These are phyloP conservation scores for Auriscalpium microsporum DNA, from an alignment of 768 basidiomycete genomes.

Conservation along the genomic window DNA sequence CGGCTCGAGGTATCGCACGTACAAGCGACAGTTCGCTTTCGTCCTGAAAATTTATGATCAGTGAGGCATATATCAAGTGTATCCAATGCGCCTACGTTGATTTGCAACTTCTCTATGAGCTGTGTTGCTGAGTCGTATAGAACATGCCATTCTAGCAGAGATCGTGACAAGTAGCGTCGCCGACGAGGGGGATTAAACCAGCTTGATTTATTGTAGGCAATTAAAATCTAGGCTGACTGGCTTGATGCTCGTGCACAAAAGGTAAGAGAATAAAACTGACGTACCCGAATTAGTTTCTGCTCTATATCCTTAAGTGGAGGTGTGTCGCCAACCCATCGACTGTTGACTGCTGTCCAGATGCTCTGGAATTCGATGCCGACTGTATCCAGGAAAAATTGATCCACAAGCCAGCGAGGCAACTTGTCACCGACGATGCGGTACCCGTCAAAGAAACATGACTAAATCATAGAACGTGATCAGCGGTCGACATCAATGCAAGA, in stretches of 20 bases:
- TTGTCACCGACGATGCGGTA: conserved; percentile 24
- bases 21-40: conserved; percentile 4
- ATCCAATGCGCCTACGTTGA: conserved; percentile 17
- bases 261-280: not conserved
- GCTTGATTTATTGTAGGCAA: conserved; percentile 47
- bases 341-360: conserved; percentile 31
- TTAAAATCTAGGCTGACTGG: conserved; percentile 38
- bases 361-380: conserved; percentile 44
- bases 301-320: conserved; percentile 36
- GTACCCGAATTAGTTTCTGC: conserved; percentile 29
- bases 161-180: conserved; percentile 56
- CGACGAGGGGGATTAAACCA: conserved; percentile 67
- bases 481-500: conserved; percentile 2
- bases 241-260: not conserved
- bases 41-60: conserved; percentile 9
- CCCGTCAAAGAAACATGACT: conserved; percentile 2
- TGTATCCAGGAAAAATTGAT: conserved; percentile 42
- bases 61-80: conserved; percentile 2
- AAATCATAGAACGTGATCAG: not conserved
- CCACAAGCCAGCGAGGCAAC: conserved; percentile 51
- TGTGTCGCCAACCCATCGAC: conserved; percentile 29
- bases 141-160: conserved; percentile 56
- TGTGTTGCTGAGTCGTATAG: conserved; percentile 40
- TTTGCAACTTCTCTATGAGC: not conserved
- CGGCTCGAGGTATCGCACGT: conserved; percentile 32